Evolutionary conservation across 2,329 filamentous ascomycete species (phyloP).

Genomic region (Phialophora expanda): DNA sequence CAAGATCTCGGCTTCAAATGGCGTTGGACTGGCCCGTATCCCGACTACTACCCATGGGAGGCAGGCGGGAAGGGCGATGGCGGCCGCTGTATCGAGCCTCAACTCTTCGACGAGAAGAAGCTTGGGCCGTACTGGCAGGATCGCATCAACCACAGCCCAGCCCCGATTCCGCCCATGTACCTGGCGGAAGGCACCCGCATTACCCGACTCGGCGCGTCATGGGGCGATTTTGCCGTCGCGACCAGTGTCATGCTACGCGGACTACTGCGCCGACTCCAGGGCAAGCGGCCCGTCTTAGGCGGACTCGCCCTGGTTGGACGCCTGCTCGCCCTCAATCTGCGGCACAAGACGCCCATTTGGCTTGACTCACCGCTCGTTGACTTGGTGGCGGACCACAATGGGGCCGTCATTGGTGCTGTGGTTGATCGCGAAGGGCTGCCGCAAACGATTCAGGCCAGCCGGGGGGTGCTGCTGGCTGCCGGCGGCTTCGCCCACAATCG

Average conservation of each 20-base stretch:
- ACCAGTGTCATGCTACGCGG: too few species aligned
- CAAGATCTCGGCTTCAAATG: constrained; percentile 4
- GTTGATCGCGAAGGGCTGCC: constrained; percentile 36
- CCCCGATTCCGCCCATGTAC: too few species aligned
- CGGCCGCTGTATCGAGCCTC: too few species aligned
- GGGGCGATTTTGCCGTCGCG: too few species aligned
- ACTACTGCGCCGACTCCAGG: too few species aligned
- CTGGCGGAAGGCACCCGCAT: too few species aligned
- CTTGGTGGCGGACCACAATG: constrained; percentile 23
- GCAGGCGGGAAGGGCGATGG: constrained; percentile 1
- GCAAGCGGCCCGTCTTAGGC: background rate
- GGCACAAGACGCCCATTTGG: constrained; percentile 4
- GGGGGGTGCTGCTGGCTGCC: constrained; percentile 45
- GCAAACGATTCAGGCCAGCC: constrained; percentile 38
- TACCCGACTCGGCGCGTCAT: too few species aligned
- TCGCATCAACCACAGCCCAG: too few species aligned
- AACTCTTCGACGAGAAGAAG: too few species aligned
- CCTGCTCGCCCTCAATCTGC: constrained; percentile 14
- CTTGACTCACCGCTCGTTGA: constrained; percentile 1
- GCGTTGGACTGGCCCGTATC: constrained; percentile 22
- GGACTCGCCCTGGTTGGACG: constrained; percentile 26
- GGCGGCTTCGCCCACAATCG: constrained; percentile 44
- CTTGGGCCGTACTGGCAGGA: too few species aligned
- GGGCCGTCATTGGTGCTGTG: constrained; percentile 38
- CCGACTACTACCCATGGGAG: constrained; percentile 22